phyloP scores from a whole-genome alignment of 306 rosid species.

The Styphnolobium japonicum region DNA sequence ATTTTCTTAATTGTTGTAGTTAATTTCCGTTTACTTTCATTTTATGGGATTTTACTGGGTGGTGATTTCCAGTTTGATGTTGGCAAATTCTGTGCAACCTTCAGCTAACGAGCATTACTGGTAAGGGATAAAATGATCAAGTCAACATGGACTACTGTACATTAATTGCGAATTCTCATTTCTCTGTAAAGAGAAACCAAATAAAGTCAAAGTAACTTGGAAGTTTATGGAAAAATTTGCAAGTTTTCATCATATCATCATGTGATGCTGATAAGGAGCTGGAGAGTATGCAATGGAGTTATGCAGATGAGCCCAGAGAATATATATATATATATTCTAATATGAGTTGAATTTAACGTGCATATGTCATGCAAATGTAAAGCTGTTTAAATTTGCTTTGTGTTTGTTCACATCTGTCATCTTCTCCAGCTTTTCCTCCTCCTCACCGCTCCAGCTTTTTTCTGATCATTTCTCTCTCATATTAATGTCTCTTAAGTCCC shows the following conservation, averaged over 20 bases:
- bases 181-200: neutral
- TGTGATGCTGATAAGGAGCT: neutral
- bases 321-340: neutral
- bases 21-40: neutral
- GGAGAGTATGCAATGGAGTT: neutral
- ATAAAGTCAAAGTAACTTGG: neutral
- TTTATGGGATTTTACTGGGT: neutral
- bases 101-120: neutral
- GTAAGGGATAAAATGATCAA: neutral
- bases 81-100: neutral
- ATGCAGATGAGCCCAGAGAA: neutral
- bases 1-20: neutral
- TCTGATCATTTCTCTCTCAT: constrained; percentile 26
- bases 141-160: neutral
- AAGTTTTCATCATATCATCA: neutral
- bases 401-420: constrained; percentile 38
- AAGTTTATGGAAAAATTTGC: neutral
- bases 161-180: constrained; percentile 4
- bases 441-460: constrained; percentile 11
- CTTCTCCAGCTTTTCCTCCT: constrained; percentile 27
- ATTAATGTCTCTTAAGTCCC: neutral
- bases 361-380: constrained; percentile 35
- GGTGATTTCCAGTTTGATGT: neutral
- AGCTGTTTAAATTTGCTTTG: constrained; percentile 15
- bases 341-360: constrained; percentile 20